These are phyloP conservation scores for Gypsophila paniculata DNA, from an alignment of 179 eudicot genomes.

Conservation along the genomic window DNA sequence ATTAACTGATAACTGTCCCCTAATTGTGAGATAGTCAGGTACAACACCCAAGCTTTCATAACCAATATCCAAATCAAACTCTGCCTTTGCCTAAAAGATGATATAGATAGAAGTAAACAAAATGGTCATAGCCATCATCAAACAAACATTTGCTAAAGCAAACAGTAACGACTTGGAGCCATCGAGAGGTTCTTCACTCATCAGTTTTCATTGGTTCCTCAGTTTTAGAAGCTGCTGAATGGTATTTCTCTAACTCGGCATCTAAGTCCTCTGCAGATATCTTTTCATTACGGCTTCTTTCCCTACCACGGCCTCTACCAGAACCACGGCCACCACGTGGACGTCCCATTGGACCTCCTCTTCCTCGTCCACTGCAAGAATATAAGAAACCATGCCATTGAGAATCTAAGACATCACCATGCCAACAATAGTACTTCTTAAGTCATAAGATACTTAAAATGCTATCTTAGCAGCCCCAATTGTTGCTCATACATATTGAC, in stretches of 20 bases:
- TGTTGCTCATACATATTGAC: background rate
- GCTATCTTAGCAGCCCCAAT: background rate
- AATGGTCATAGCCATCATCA: slow-evolving; percentile 27
- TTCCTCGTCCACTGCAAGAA: slow-evolving; percentile 47
- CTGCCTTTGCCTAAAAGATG: slow-evolving; percentile 31
- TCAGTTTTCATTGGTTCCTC: slow-evolving; percentile 62
- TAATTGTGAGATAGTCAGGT: slow-evolving; percentile 24
- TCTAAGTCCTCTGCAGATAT: slow-evolving; percentile 81
- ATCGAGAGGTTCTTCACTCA: slow-evolving; percentile 28
- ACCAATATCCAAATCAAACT: slow-evolving; percentile 29
- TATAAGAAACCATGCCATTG: background rate
- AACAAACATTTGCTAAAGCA: slow-evolving; percentile 26
- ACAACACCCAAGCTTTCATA: slow-evolving; percentile 30
- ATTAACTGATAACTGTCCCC: slow-evolving; percentile 22
- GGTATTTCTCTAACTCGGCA: slow-evolving; percentile 93
- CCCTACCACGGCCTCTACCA: slow-evolving; percentile 67
- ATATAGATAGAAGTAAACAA: slow-evolving; percentile 25
- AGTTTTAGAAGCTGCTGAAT: slow-evolving; percentile 29
- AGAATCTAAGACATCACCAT: background rate
- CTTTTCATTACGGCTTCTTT: slow-evolving; percentile 62
- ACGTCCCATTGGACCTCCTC: slow-evolving; percentile 56
- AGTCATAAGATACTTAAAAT: background rate
- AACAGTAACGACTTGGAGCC: slow-evolving; percentile 19
- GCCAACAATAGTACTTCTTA: background rate
- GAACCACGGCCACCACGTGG: slow-evolving; percentile 58